phyloP scores from a whole-genome alignment of 2,329 filamentous ascomycete genomes.

The Ciborinia camelliae region DNA sequence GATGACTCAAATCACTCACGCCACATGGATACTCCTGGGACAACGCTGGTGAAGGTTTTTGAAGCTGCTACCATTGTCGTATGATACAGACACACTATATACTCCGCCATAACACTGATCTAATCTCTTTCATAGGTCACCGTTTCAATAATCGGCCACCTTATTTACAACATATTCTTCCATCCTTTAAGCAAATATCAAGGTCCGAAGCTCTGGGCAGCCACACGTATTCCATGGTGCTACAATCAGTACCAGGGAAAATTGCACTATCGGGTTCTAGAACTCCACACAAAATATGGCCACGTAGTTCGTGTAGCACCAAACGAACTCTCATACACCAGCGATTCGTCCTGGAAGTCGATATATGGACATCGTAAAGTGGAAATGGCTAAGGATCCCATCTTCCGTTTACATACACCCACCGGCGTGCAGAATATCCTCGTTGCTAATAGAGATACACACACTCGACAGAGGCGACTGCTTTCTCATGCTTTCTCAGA shows the following conservation, averaged over 20 bases:
- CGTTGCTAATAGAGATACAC: conserved; percentile 18
- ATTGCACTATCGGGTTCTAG: background rate
- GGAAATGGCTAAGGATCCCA: background rate
- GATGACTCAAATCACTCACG: too few species aligned
- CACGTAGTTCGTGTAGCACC: conserved; percentile 49
- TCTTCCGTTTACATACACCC: conserved; percentile 1
- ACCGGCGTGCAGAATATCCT: conserved; percentile 1
- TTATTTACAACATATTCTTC: conserved; percentile 1
- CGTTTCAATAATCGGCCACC: background rate
- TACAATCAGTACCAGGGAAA: background rate
- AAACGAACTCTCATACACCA: conserved; percentile 44
- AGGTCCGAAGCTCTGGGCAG: background rate
- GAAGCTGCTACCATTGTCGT: too few species aligned
- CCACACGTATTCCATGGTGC: background rate
- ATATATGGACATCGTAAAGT: background rate
- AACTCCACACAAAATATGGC: conserved; percentile 44
- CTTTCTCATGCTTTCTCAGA: conserved; percentile 36
- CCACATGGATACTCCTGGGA: too few species aligned
- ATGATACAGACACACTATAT: too few species aligned
- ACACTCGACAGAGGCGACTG: conserved; percentile 31
- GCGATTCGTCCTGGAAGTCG: background rate
- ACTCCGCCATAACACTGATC: too few species aligned
- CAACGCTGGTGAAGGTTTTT: too few species aligned
- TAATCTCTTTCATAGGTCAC: too few species aligned
- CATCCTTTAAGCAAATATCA: background rate